Percentiles rank a stretch among this genome's conserved stretches.
phyloP scores from a whole-genome alignment of 495 filamentous ascomycete genomes.

The Neurospora tetraspora region DNA sequence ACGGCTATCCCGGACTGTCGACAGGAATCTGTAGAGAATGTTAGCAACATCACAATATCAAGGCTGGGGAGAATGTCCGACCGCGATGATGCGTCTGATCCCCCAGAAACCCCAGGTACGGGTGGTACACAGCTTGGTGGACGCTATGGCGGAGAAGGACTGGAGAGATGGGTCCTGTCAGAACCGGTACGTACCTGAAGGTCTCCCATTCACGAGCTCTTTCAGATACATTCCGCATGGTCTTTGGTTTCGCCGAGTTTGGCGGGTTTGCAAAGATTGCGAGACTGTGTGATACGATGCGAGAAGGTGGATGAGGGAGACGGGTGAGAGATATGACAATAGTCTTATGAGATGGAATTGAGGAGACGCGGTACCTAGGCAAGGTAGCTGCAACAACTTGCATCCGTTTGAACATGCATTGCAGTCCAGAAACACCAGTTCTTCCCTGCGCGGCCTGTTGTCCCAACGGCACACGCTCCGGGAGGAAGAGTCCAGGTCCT shows the following conservation, averaged over 20 bases:
- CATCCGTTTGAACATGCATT: not conserved
- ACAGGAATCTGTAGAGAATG: conserved; percentile 4
- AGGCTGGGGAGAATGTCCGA: not conserved
- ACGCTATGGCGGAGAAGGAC: not conserved
- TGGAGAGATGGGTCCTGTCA: not conserved
- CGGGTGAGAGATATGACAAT: not conserved
- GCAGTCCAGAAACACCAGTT: not conserved
- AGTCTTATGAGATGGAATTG: not conserved
- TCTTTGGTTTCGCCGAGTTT: not conserved
- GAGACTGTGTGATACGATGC: not conserved
- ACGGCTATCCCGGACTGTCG: conserved; percentile 6
- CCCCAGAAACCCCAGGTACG: not conserved
- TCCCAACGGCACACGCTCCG: not conserved
- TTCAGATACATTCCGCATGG: conserved; percentile 10
- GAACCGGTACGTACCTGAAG: conserved; percentile 16
- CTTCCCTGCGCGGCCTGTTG: not conserved
- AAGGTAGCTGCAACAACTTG: not conserved
- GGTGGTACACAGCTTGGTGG: not conserved
- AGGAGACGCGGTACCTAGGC: not conserved
- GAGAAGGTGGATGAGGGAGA: not conserved
- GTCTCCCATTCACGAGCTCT: conserved; percentile 22
- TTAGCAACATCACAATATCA: not conserved
- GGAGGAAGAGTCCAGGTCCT: not conserved
- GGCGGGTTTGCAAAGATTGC: not conserved
- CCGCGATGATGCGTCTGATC: not conserved